Conservation (phyloP, 192 early-diverging fungal genomes). For the Umbelopsis ramanniana region DNA sequence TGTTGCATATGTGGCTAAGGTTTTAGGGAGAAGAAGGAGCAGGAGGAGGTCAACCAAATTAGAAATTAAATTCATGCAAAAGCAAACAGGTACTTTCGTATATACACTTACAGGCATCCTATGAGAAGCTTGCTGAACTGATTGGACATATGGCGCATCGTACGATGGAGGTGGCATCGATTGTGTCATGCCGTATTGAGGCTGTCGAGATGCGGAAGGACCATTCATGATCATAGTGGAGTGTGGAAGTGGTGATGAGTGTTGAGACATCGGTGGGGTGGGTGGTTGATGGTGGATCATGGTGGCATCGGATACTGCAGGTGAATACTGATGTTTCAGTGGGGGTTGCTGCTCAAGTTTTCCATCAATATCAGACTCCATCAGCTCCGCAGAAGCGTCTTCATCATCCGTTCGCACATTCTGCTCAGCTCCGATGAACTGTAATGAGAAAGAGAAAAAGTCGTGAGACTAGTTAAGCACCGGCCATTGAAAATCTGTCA, state of each 20-base stretch:
- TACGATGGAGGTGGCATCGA: conserved; percentile 8
- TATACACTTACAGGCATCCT: neutral
- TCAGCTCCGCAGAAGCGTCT: conserved; percentile 16
- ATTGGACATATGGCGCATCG: conserved; percentile 2
- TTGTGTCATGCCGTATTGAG: neutral
- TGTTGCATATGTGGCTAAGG: conserved; percentile 18
- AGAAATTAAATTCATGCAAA: neutral
- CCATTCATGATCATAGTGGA: conserved; percentile 8
- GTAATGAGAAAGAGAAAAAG: neutral
- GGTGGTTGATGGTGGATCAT: conserved; percentile 15
- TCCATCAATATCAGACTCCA: neutral
- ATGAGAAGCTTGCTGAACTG: neutral
- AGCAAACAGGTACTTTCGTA: neutral
- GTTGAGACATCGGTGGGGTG: conserved; percentile 3
- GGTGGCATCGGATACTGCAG: neutral
- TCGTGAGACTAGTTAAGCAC: neutral
- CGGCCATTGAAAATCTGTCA: neutral
- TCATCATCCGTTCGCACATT: conserved; percentile 9
- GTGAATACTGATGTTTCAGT: conserved; percentile 7
- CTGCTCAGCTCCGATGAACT: conserved; percentile 13
- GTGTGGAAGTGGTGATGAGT: conserved; percentile 11
- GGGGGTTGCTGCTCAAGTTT: neutral
- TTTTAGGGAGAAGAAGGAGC: neutral
- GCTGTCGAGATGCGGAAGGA: neutral
- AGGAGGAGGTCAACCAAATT: neutral